phyloP scores from a whole-genome alignment of 139 green algal species.

The Nannochloris sp. region DNA sequence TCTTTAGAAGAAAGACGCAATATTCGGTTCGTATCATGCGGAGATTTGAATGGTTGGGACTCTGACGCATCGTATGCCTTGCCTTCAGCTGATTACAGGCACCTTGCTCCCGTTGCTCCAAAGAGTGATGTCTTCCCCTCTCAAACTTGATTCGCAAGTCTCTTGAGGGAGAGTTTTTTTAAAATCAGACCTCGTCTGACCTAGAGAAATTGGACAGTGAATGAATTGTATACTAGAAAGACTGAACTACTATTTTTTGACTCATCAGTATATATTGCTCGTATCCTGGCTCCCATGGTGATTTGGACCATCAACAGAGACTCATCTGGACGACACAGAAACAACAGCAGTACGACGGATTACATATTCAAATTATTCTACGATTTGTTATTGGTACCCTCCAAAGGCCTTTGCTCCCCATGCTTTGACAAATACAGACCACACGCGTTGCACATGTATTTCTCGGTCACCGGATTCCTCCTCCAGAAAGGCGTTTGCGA shows the following conservation, averaged over 20 bases:
- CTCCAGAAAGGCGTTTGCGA: conserved; percentile 87
- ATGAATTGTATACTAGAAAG: too few relatives aligned
- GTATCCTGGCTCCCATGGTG: too few relatives aligned
- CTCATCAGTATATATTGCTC: too few relatives aligned
- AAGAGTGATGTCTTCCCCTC: not conserved
- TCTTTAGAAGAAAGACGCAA: conserved; percentile 22
- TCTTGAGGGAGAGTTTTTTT: too few relatives aligned
- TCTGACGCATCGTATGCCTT: conserved; percentile 82
- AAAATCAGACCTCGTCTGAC: too few relatives aligned
- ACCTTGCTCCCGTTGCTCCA: conserved; percentile 67
- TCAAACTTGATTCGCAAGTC: too few relatives aligned
- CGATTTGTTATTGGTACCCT: conserved; percentile 7
- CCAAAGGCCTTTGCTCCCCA: conserved; percentile 66
- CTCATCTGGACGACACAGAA: too few relatives aligned
- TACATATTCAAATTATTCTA: too few relatives aligned
- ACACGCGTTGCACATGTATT: conserved; percentile 91
- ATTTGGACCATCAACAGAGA: too few relatives aligned
- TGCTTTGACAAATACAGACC: conserved; percentile 95
- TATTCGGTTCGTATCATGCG: conserved; percentile 91
- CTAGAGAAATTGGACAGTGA: too few relatives aligned
- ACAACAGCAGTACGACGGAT: too few relatives aligned
- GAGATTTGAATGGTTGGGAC: conserved; percentile 84
- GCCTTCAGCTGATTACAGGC: conserved; percentile 28
- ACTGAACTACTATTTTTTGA: too few relatives aligned
- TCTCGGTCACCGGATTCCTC: conserved; percentile 77